Base-by-base conservation (phyloP, 805 yeast species). In the Lipomyces japonicus region DNA sequence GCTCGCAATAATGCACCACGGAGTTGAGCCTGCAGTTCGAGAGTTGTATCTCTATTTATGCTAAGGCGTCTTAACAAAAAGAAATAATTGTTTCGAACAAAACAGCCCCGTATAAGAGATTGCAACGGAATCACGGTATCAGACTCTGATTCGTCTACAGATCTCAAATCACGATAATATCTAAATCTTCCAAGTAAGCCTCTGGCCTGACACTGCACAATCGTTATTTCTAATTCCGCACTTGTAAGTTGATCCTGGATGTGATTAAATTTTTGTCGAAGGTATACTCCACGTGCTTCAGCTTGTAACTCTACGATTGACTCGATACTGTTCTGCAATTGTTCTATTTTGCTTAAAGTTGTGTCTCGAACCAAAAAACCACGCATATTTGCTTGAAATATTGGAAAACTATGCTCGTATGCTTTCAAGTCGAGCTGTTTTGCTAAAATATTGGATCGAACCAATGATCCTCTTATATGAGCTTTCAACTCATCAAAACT, bases 241-340 rank as follows among this genome's bases (percentile, higher is more conserved):
- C 46, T 55, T 23, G 45, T 43, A n/a, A 66, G 43, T 9, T 46
- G 50, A 19, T 57, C 54, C n/a, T 45, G 52, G 9, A 37, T 38
- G 14, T 44, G 51, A 3, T 56, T 53, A 22, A 55, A 30, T 18
- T 44, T 23, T 7, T 42, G 38, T 21, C 69, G 57, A 9, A 40
- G 40, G 21, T 56, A 18, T 0, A 53, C 61, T 5, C 84, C 90
- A 54, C 86, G 73, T 1, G 76, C 53, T 0, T 69, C 57, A 1
- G 87, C 70, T 63, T 89, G 96, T 1, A 86, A 50, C 4, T 54
- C 63, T 3, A 69, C 62, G 2, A 82, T 58, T 1, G 28, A 50
- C 28, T 4, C 57, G 62, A 50, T 28, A 4, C 51, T 32, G 7
- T 42, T 44, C 23, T 38, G 43, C 28, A 59, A 37, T 4, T 25